Evolutionary conservation across 2,329 filamentous ascomycete species (phyloP), one percentile per base, ranked within the genome.

Genomic region (Colletotrichum nymphaeae): DNA sequence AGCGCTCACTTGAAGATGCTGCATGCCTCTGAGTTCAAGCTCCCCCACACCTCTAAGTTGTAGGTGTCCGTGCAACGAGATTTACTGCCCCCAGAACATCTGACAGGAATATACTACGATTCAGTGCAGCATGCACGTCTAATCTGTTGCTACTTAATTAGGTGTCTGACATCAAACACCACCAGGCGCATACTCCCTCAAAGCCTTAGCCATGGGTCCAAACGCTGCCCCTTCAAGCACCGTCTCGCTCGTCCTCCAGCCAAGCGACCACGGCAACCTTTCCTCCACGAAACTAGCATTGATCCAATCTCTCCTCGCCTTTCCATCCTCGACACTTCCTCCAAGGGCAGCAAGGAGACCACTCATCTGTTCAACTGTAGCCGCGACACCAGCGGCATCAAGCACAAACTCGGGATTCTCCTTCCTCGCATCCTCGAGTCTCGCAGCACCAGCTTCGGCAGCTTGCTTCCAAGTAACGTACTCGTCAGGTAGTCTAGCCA

Each of bases 301-400:
- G 19, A 69, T 63, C 66, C 66, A 69, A 16, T 56, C 49, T 1
- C 58, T 69, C 19, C 66, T 46, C 19, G 66, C 66, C 14, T 46
- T 69, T 2, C 66, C 58, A 42, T 69, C 58, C 58, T 69, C 58
- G 1, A 63, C 58, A 12, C 58, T 69, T 1, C 58, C 58, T 1
- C 66, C 66, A n/a, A 69, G 28, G 8, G 66, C 66, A 2, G 58
- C 49, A 6, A 69, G 57, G 5, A 63, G 24, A 2, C 66, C 66
- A 19, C 66, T 69, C 66, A 63, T 69, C 8, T 69, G 66, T 11
- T 63, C 66, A 49, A 63, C 42, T 12, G 66, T 69, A 14, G 66
- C 66, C 12, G 60, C 30, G 0, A 69, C 26, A 0, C 66, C 58
- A 2, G 66, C 58, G 11, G 24, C 57, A 14, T 56, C 58, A 24